phyloP scores from a whole-genome alignment of 202 grass and related monocot genomes.

The Carex arenaria region DNA sequence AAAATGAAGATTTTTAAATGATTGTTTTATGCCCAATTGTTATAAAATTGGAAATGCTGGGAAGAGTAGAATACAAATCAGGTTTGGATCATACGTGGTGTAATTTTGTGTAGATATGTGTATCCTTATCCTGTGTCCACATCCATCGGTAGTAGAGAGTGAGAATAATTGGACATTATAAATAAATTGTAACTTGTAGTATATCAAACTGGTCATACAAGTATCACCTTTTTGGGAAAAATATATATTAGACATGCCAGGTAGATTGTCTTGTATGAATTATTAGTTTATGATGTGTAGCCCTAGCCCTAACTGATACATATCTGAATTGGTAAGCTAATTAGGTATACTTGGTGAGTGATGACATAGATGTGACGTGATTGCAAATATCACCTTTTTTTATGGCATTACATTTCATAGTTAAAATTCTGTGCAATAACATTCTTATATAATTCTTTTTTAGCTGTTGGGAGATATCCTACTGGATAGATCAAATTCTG shows the following conservation, averaged over 20 bases:
- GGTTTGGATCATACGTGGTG: neutral
- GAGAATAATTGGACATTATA: neutral
- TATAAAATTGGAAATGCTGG: neutral
- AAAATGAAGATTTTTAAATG: neutral
- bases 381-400: neutral
- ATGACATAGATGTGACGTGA: neutral
- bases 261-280: neutral
- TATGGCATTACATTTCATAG: neutral
- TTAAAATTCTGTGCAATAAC: neutral
- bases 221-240: neutral
- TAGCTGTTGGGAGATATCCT: constrained; percentile 97
- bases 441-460: neutral
- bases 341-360: neutral
- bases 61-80: neutral
- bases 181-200: neutral
- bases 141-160: neutral
- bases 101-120: neutral
- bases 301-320: neutral
- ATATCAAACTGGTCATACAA: neutral
- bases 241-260: neutral
- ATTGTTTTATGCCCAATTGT: neutral
- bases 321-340: neutral
- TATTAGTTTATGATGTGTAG: neutral
- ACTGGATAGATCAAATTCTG: constrained; percentile 92
- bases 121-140: neutral